These are phyloP conservation scores for Juglanconis juglandina DNA, from an alignment of 2,329 filamentous ascomycete species.

Conservation along the genomic window DNA sequence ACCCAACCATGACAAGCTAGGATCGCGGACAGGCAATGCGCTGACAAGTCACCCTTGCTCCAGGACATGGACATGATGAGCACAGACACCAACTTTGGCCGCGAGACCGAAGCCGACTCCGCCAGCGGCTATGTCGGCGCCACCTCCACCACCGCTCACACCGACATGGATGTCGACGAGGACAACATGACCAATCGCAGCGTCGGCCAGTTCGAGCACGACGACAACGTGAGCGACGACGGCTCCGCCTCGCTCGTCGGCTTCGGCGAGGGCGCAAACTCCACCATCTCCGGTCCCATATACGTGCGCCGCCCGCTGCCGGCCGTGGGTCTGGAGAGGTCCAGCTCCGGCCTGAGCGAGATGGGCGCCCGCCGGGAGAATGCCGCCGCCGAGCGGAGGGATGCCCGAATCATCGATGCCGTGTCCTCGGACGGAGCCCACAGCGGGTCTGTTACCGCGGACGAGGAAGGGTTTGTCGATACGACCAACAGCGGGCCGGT, in stretches of 20 bases:
- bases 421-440: slow-evolving; percentile 54
- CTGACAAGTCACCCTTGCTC: slow-evolving; percentile 20
- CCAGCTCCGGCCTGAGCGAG: slow-evolving; percentile 51
- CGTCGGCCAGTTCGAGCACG: slow-evolving; percentile 44
- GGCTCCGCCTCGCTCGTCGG: slow-evolving; percentile 80
- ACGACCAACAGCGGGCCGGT: slow-evolving; percentile 60
- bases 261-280: slow-evolving; percentile 88
- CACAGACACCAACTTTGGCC: slow-evolving; percentile 59
- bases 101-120: slow-evolving; percentile 36
- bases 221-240: slow-evolving; percentile 80
- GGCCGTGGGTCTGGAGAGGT: slow-evolving; percentile 44
- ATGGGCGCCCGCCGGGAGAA: slow-evolving; percentile 32
- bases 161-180: slow-evolving; percentile 53
- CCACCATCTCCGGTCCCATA: slow-evolving; percentile 77
- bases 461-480: slow-evolving; percentile 58
- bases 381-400: slow-evolving; percentile 49
- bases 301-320: slow-evolving; percentile 52
- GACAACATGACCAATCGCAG: slow-evolving; percentile 41
- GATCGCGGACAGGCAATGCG: neutral
- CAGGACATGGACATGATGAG: slow-evolving; percentile 66
- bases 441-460: slow-evolving; percentile 29
- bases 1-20: neutral
- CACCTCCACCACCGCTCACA: slow-evolving; percentile 33
- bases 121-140: slow-evolving; percentile 54
- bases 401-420: slow-evolving; percentile 66